Evolutionary conservation across 352 stramenopile species (phyloP), one percentile per base, ranked within the genome.

Genomic region (Pythium phragmiticola): DNA sequence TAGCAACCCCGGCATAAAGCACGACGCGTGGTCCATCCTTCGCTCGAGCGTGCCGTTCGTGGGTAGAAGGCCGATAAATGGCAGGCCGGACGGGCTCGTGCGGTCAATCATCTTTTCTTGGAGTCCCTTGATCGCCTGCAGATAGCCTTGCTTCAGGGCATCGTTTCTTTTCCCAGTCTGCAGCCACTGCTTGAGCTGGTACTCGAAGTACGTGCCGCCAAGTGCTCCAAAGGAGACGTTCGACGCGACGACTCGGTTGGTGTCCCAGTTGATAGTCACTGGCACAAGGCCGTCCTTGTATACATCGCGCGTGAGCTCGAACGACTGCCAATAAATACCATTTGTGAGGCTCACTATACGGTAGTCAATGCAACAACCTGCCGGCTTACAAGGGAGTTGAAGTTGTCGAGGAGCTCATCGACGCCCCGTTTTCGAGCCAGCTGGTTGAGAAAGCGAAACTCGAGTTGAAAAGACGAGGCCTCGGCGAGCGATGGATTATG

Each of bases 11-110:
- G 90, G 87, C 6, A 96, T 63, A 48, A 96, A 97, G 63, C 92
- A 98, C 4, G 88, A 80, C 45, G 95, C 70, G 58, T 97, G 92
- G 60, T 97, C 87, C 82, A 92, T 93, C 39, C 69, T 69, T 41
- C 64, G 61, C 7, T 65, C 57, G 8, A 88, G 57, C 12, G 59
- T 54, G 6, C 66, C 66, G 46, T 39, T 66, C 39, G 63, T 48
- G 3, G 62, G 56, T 2, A 78, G 47, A 30, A 80, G 75, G 6
- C 76, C 78, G n/a, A 92, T 47, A 55, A 87, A 87, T 4, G 62
- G 60, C 48, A 66, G 76, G 34, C 76, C 78, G 2, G 72, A 80
- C 14, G 69, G 65, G 26, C 65, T 73, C 3, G 77, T 83, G 17
- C 57, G 63, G 7, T 60, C 74, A 0, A 87, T 42, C 19, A 92